Conservation (phyloP, 2,329 filamentous ascomycete species). For the Phyllosticta paracitricarpa region DNA sequence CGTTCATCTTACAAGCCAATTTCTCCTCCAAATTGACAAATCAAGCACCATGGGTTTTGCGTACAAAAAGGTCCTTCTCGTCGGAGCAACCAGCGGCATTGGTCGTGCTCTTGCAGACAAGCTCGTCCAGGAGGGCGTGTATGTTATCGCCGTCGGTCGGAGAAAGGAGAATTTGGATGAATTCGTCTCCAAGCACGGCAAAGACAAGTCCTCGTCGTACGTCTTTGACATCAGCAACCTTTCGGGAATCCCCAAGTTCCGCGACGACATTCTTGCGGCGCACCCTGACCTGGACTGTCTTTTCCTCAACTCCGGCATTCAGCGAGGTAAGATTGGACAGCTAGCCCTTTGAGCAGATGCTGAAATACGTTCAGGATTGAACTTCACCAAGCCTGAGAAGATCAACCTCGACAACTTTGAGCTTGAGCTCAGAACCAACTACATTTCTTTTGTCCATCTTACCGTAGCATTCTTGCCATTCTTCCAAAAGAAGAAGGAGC, state of each 20-base stretch:
- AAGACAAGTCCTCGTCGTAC: conserved; percentile 35
- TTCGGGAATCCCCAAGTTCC: conserved; percentile 37
- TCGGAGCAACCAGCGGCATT: conserved; percentile 45
- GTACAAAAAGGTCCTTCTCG: conserved; percentile 44
- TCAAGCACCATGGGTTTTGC: conserved; percentile 31
- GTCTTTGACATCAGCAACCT: conserved; percentile 44
- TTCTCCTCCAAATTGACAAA: neutral
- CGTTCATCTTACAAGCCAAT: neutral
- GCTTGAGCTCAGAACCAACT: conserved; percentile 42
- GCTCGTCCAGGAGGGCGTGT: conserved; percentile 37
- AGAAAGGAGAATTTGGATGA: conserved; percentile 42
- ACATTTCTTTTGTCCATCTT: conserved; percentile 39
- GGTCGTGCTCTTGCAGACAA: conserved; percentile 41
- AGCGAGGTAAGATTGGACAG: conserved; percentile 24
- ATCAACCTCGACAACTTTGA: conserved; percentile 36
- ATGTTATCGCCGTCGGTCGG: conserved; percentile 41
- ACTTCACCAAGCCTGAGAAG: conserved; percentile 39
- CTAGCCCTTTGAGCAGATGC: neutral
- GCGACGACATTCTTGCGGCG: conserved; percentile 29
- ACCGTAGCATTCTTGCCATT: conserved; percentile 42
- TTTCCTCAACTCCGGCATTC: conserved; percentile 46
- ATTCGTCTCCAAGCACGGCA: conserved; percentile 37
- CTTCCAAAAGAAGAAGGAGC: conserved; percentile 34
- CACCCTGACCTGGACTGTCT: conserved; percentile 44
- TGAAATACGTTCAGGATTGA: conserved; percentile 18